These are phyloP conservation scores for Hondaea fermentalgiana DNA, from an alignment of 108 stramenopile species.

Conservation along the genomic window DNA sequence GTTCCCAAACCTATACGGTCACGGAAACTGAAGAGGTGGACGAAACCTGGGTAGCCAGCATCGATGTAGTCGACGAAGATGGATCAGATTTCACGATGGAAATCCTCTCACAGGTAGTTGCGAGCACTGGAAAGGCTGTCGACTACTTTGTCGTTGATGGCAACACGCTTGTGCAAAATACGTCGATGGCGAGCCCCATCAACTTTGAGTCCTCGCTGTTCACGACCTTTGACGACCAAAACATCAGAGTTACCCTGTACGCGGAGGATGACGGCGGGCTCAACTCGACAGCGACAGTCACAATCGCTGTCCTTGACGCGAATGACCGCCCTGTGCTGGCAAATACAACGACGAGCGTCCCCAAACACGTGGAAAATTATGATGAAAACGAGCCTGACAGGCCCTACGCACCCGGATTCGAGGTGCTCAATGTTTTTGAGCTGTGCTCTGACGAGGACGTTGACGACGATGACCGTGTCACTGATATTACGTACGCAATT, in stretches of 20 bases:
- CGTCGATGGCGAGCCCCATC: background rate
- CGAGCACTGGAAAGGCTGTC: background rate
- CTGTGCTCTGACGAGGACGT: background rate
- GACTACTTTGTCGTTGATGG: background rate
- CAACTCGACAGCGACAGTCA: background rate
- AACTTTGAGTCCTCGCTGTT: background rate
- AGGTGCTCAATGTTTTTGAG: background rate
- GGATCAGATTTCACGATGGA: background rate
- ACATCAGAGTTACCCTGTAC: background rate
- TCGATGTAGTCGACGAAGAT: background rate
- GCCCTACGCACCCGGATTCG: background rate
- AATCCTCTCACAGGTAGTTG: background rate
- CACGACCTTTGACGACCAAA: background rate
- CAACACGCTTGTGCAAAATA: background rate
- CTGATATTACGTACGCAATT: background rate
- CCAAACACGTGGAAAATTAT: background rate
- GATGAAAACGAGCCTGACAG: background rate
- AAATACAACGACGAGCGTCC: background rate
- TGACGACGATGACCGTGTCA: background rate
- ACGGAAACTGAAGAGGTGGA: background rate
- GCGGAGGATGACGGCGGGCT: background rate
- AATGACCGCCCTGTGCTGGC: background rate
- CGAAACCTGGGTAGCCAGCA: background rate
- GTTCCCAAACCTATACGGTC: background rate
- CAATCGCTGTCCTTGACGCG: background rate